These are phyloP conservation scores for Fragaria vesca DNA, from an alignment of 306 rosid species.

Conservation along the genomic window DNA sequence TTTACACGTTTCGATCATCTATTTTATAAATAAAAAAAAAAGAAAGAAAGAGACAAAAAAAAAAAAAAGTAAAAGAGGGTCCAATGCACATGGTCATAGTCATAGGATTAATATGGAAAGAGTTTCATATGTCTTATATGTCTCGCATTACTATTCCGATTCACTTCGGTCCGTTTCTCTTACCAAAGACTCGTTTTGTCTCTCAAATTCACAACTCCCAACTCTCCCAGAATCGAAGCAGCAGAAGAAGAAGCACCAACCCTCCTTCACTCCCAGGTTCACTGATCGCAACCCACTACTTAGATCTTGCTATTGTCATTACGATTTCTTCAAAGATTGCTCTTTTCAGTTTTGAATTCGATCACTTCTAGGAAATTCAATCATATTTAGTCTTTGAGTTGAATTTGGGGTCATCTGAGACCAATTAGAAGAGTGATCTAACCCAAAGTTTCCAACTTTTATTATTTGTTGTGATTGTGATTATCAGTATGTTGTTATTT, in stretches of 20 bases:
- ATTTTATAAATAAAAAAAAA: too few species aligned
- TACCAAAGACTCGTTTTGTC: neutral
- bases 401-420: slow-evolving; percentile 1
- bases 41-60: too few species aligned
- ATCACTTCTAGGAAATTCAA: neutral
- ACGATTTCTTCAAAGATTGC: neutral
- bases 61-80: too few species aligned
- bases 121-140: neutral
- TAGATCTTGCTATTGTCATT: slow-evolving; percentile 8
- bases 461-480: neutral
- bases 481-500: neutral
- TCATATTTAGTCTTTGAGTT: neutral
- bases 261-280: slow-evolving; percentile 1
- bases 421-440: slow-evolving; percentile 20
- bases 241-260: neutral
- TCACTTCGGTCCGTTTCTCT: neutral
- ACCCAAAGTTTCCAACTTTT: neutral
- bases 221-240: neutral
- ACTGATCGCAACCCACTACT: neutral
- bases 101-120: neutral
- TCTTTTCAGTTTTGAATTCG: neutral
- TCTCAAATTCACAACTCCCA: neutral
- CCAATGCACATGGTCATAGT: too few species aligned
- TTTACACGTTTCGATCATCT: too few species aligned
- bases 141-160: neutral